Percentiles rank a stretch among this genome's conserved stretches.
phyloP scores from a whole-genome alignment of 495 filamentous ascomycete genomes.

The Letharia columbiana region DNA sequence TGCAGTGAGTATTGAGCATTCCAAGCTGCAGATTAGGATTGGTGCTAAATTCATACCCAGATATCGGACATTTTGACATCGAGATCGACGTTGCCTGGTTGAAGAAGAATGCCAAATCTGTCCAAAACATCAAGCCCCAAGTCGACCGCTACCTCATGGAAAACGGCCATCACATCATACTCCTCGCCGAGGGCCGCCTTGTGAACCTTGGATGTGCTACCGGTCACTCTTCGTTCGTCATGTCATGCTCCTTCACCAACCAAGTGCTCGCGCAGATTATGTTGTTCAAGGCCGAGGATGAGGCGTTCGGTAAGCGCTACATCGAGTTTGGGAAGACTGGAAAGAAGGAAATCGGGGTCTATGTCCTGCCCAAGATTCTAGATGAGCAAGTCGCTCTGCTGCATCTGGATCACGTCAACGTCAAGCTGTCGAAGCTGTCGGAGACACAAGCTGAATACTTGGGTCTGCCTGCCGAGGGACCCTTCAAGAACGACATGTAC shows the following conservation, averaged over 20 bases:
- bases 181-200: conserved; percentile 94
- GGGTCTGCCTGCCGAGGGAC: conserved; percentile 70
- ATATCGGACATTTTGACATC: conserved; percentile 99
- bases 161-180: conserved; percentile 93
- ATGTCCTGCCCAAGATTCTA: conserved; percentile 95
- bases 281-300: conserved; percentile 87
- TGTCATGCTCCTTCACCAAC: conserved; percentile 99
- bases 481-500: conserved; percentile 82
- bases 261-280: conserved; percentile 99
- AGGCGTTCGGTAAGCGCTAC: conserved; percentile 83
- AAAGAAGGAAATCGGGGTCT: conserved; percentile 87
- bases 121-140: conserved; percentile 99
- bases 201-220: conserved; percentile 99
- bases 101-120: conserved; percentile 86
- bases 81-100: conserved; percentile 99
- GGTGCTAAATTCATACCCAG: conserved; percentile 32
- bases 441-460: conserved; percentile 89
- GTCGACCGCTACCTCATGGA: conserved; percentile 95
- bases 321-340: conserved; percentile 86
- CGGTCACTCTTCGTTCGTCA: conserved; percentile 98
- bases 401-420: conserved; percentile 91
- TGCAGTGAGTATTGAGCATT: conserved; percentile 63
- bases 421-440: conserved; percentile 78
- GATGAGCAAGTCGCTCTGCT: conserved; percentile 96
- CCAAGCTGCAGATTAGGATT: background rate